These are phyloP conservation scores for Penicillium nucicola DNA, from an alignment of 495 filamentous ascomycete genomes.

Conservation along the genomic window DNA sequence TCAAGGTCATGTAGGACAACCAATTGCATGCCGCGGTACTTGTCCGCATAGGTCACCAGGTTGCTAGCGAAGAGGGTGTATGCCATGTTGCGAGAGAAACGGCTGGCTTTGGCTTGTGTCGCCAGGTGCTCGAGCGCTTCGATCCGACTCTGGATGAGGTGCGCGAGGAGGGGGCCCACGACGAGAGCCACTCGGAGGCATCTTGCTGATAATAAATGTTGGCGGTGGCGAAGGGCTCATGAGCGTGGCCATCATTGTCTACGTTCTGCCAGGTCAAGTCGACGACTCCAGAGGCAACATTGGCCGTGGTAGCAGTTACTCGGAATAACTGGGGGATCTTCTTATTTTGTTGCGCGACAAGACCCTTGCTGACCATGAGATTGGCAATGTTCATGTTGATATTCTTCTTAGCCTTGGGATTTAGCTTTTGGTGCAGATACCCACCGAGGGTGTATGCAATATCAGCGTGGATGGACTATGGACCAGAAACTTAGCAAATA, in stretches of 20 bases:
- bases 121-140: constrained; percentile 20
- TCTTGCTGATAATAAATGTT: too few relatives aligned
- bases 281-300: too few relatives aligned
- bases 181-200: constrained; percentile 11
- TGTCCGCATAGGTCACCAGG: constrained; percentile 35
- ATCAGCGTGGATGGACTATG: constrained; percentile 28
- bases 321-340: too few relatives aligned
- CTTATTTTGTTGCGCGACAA: constrained; percentile 12
- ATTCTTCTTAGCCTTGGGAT: constrained; percentile 6
- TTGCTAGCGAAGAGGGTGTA: constrained; percentile 33
- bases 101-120: constrained; percentile 17
- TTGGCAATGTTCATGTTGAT: constrained; percentile 25
- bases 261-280: constrained; percentile 7
- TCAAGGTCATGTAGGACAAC: constrained; percentile 39
- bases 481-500: too few relatives aligned
- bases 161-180: constrained; percentile 24
- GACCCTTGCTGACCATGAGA: constrained; percentile 37
- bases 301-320: too few relatives aligned
- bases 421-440: constrained; percentile 19
- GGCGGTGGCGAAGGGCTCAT: constrained; percentile 23
- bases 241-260: not conserved
- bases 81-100: constrained; percentile 21
- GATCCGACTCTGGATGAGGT: constrained; percentile 31
- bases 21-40: constrained; percentile 38
- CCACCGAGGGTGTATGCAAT: constrained; percentile 26